A percentile compares a stretch with the other conserved stretches of the same genome.
Evolutionary conservation across 768 basidiomycete genomes (phyloP).

Genomic region (Lactarius evosmus): DNA sequence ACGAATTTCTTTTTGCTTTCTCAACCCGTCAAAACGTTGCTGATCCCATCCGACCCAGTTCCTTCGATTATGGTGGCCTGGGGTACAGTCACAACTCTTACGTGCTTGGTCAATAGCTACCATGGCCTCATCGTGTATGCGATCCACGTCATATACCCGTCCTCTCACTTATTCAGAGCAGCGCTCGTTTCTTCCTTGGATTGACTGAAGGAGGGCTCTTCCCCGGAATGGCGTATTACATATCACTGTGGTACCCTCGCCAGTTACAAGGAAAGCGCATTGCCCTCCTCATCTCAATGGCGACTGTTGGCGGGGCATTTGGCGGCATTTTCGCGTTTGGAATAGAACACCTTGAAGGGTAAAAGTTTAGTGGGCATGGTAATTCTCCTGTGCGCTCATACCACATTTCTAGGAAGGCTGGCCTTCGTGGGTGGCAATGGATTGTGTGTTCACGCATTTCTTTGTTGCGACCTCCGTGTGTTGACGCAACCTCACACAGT

Average conservation of each 20-base stretch:
- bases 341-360: conserved; percentile 47
- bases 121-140: conserved; percentile 36
- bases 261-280: conserved; percentile 55
- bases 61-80: conserved; percentile 41
- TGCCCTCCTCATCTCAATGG: conserved; percentile 62
- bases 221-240: conserved; percentile 42
- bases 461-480: not conserved
- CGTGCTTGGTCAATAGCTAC: conserved; percentile 39
- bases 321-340: conserved; percentile 50
- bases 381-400: not conserved
- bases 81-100: conserved; percentile 41
- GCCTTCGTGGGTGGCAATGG: conserved; percentile 46
- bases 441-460: conserved; percentile 38
- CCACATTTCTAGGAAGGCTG: conserved; percentile 29
- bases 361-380: conserved; percentile 3
- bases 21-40: not conserved
- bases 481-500: conserved; percentile 31
- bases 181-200: conserved; percentile 45
- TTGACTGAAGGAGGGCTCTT: conserved; percentile 45
- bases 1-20: conserved; percentile 16
- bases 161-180: conserved; percentile 22
- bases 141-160: not conserved
- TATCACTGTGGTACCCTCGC: conserved; percentile 60
- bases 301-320: conserved; percentile 50
- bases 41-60: conserved; percentile 34